Evolutionary conservation across 495 filamentous ascomycete genomes (phyloP).

Genomic region (Penicillium riverlandense): DNA sequence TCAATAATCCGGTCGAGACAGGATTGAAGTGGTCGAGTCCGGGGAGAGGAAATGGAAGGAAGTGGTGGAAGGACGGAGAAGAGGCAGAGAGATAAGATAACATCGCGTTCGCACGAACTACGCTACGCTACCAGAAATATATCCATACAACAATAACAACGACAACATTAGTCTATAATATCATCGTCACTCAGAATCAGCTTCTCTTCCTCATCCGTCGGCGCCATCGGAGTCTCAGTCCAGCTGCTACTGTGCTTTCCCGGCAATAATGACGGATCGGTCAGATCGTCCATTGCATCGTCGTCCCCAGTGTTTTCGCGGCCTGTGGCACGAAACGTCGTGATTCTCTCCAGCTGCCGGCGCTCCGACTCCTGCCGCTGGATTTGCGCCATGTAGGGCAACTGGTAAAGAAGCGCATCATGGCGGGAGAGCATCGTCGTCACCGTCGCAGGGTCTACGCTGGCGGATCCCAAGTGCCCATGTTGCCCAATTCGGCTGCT

Average conservation of each 20-base stretch:
- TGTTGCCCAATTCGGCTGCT: conserved; percentile 13
- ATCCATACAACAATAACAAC: too few species aligned
- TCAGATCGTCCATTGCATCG: conserved; percentile 34
- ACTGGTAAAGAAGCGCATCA: conserved; percentile 72
- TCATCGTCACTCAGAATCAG: conserved; percentile 89
- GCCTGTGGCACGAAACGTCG: conserved; percentile 40
- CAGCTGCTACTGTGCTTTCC: conserved; percentile 1
- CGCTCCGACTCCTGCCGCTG: conserved; percentile 13
- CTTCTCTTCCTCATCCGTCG: conserved; percentile 42
- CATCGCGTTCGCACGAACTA: too few species aligned
- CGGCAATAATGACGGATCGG: conserved; percentile 13
- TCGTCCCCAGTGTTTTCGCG: conserved; percentile 25
- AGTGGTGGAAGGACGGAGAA: too few species aligned
- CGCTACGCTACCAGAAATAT: too few species aligned
- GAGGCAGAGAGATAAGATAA: too few species aligned
- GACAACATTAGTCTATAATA: too few species aligned
- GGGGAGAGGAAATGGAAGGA: too few species aligned
- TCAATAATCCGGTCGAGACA: too few species aligned
- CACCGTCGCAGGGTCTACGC: conserved; percentile 28
- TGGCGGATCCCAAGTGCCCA: conserved; percentile 15
- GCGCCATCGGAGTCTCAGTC: conserved; percentile 10
- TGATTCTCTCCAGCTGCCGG: conserved; percentile 61
- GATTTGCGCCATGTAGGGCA: conserved; percentile 78
- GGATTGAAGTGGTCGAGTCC: too few species aligned
- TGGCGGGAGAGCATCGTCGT: conserved; percentile 53